A percentile compares a stretch with the other conserved stretches of the same genome.
Conservation (phyloP, 1,284 basidiomycete genomes). For the Erythrobasidium hasegawianum region DNA sequence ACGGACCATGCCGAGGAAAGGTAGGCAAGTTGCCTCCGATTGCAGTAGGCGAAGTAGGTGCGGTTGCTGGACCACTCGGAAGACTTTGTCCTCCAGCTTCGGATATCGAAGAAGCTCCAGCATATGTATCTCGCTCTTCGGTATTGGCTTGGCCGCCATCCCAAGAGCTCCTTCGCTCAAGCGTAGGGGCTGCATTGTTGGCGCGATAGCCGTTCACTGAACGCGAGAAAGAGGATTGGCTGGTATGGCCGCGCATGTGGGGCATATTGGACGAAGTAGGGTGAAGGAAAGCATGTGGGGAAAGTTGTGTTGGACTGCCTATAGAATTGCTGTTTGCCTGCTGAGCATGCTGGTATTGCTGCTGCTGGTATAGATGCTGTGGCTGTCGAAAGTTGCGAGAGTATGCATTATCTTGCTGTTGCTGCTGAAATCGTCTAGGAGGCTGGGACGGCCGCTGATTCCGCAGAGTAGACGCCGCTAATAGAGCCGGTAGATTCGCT, state of each 20-base stretch:
- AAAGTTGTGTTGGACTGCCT: background rate
- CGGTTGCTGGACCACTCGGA: constrained; percentile 9
- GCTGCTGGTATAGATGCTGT: constrained; percentile 10
- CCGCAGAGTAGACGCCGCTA: constrained; percentile 8
- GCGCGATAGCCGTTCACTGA: constrained; percentile 2
- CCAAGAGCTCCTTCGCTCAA: constrained; percentile 26
- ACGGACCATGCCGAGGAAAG: constrained; percentile 10
- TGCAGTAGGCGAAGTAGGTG: constrained; percentile 19
- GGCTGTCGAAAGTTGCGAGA: constrained; percentile 1
- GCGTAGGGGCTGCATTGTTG: background rate
- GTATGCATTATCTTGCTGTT: background rate
- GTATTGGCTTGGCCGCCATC: constrained; percentile 18
- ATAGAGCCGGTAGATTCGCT: constrained; percentile 15
- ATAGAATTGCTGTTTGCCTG: background rate
- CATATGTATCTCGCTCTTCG: background rate
- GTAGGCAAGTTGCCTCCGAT: constrained; percentile 8
- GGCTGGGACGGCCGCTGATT: constrained; percentile 3
- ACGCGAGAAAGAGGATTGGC: too few relatives aligned
- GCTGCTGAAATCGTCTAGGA: constrained; percentile 1
- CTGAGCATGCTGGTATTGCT: constrained; percentile 6
- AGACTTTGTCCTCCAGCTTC: constrained; percentile 10
- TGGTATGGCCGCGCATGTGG: too few relatives aligned
- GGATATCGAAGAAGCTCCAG: constrained; percentile 8
- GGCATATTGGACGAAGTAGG: background rate
- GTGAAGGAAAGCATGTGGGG: background rate